phyloP scores from a whole-genome alignment of 345 rosid genomes.

The Aquilaria sinensis region DNA sequence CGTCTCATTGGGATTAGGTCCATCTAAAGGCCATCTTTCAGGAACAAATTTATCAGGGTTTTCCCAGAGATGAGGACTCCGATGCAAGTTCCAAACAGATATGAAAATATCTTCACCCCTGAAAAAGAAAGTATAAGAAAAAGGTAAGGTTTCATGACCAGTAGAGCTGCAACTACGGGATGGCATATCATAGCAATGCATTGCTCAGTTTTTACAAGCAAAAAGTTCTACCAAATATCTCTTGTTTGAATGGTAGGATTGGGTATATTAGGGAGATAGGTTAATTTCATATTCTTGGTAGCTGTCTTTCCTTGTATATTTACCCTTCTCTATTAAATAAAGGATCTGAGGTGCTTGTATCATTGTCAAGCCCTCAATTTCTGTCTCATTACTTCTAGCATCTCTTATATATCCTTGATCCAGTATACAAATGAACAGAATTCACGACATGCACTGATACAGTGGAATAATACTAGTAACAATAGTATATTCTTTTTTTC shows the following conservation, averaged over 20 bases:
- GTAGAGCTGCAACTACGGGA: not conserved
- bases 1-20: constrained; percentile 94
- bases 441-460: not conserved
- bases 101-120: constrained; percentile 93
- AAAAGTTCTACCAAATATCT: no score
- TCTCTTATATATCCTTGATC: no score
- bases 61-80: constrained; percentile 77
- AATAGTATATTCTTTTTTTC: not conserved
- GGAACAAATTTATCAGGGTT: constrained; percentile 80
- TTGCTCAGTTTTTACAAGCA: no score
- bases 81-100: constrained; percentile 92
- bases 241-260: no score
- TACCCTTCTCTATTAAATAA: no score
- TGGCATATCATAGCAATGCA: no score
- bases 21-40: constrained; percentile 96
- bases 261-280: no score
- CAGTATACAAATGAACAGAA: not conserved
- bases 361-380: no score
- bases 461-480: not conserved
- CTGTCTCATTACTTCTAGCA: no score
- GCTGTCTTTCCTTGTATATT: no score
- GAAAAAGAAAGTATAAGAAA: constrained; percentile 7
- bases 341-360: no score
- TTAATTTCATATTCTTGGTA: no score
- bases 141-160: not conserved